Conservation (phyloP, 1,139 yeast species). For the Sugiyamaella grinbergsii region DNA sequence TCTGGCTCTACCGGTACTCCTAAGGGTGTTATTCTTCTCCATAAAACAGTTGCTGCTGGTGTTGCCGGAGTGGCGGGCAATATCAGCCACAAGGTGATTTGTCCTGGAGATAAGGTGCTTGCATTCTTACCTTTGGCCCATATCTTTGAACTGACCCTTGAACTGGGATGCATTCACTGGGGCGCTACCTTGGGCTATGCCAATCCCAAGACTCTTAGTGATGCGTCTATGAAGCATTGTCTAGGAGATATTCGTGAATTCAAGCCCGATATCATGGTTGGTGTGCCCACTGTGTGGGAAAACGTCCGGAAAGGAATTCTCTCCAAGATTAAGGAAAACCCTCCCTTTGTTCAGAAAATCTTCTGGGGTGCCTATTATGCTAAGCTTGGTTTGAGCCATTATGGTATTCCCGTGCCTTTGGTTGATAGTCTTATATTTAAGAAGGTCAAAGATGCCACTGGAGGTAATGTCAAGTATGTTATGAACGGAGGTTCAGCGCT, state of each 20-base stretch:
- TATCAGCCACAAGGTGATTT: conserved; percentile 57
- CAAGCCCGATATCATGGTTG: conserved; percentile 93
- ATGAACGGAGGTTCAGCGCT: conserved; percentile 96
- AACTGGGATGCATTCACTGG: conserved; percentile 80
- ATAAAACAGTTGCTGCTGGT: conserved; percentile 78
- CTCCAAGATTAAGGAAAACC: conserved; percentile 68
- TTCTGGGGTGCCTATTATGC: conserved; percentile 89
- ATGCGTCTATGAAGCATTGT: conserved; percentile 78
- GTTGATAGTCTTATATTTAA: conserved; percentile 74
- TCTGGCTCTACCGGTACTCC: conserved; percentile 98
- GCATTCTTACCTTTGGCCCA: conserved; percentile 96
- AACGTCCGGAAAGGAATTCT: conserved; percentile 89
- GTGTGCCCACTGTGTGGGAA: conserved; percentile 99
- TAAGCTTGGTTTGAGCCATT: conserved; percentile 61
- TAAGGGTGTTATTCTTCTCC: conserved; percentile 90
- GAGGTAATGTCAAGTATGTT: conserved; percentile 74
- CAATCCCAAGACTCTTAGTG: conserved; percentile 86
- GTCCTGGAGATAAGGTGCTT: conserved; percentile 65
- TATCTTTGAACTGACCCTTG: conserved; percentile 89
- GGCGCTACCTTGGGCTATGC: conserved; percentile 91
- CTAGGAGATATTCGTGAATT: conserved; percentile 84
- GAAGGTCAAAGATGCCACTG: conserved; percentile 91
- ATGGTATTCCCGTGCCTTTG: conserved; percentile 71
- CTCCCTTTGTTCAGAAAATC: conserved; percentile 69
- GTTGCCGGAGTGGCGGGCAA: conserved; percentile 76